Evolutionary conservation across 2,329 filamentous ascomycete species (phyloP).

Genomic region (Penicillium verrucosum): DNA sequence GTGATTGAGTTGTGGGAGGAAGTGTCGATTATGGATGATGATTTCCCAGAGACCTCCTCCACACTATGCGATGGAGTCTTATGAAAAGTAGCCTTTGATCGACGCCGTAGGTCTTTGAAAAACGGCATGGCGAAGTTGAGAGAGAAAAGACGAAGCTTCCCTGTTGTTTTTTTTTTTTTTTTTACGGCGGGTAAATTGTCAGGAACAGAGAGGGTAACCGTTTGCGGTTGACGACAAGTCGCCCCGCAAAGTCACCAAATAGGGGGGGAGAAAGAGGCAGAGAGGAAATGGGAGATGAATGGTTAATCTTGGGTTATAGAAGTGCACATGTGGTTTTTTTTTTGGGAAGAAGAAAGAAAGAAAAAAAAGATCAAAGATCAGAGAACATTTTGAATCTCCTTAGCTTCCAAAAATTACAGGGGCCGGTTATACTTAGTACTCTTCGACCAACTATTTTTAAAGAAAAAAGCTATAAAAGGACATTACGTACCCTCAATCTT

Average conservation of each 20-base stretch:
- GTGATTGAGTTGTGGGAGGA: constrained; percentile 63
- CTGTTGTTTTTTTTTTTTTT: constrained; percentile 3
- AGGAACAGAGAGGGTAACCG: constrained; percentile 19
- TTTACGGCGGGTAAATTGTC: not conserved
- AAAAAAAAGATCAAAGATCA: not conserved
- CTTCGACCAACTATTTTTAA: not conserved
- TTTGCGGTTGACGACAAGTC: constrained; percentile 32
- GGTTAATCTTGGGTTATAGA: too few relatives aligned
- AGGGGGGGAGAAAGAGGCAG: too few relatives aligned
- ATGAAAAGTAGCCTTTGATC: constrained; percentile 71
- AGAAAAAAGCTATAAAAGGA: not conserved
- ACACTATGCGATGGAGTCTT: constrained; percentile 44
- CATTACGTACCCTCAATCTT: constrained; percentile 20
- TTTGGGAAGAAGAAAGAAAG: too few relatives aligned
- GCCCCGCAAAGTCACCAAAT: constrained; percentile 16
- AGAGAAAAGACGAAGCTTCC: not conserved
- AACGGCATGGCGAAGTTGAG: constrained; percentile 52
- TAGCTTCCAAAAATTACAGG: not conserved
- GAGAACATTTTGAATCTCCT: not conserved
- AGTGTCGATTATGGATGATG: constrained; percentile 60
- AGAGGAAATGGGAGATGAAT: not conserved
- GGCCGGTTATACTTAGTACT: not conserved
- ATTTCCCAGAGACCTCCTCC: constrained; percentile 61
- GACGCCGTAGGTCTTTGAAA: constrained; percentile 71
- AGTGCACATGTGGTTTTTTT: not conserved